These are phyloP conservation scores for Oxytropis ochrocephala DNA, from an alignment of 306 rosid genomes.

Conservation along the genomic window DNA sequence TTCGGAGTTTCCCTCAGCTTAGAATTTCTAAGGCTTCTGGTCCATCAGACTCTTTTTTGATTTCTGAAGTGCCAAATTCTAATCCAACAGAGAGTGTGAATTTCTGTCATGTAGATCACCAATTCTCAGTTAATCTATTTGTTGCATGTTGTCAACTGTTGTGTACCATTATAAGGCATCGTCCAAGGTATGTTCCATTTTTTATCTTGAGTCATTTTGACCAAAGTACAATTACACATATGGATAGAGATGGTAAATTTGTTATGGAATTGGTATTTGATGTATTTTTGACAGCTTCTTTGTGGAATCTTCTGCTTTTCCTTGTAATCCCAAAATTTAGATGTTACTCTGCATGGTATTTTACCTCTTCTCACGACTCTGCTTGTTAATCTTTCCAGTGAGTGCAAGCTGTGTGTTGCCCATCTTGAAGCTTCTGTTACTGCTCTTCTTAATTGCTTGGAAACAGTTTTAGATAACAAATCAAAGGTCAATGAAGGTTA, in stretches of 20 bases:
- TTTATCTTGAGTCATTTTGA: conserved; percentile 14
- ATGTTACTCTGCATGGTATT: neutral
- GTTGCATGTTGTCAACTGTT: conserved; percentile 73
- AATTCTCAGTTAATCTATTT: conserved; percentile 57
- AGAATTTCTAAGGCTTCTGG: conserved; percentile 38
- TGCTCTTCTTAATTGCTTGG: conserved; percentile 76
- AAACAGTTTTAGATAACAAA: conserved; percentile 47
- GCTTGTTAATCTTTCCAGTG: conserved; percentile 41
- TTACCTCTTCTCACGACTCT: neutral
- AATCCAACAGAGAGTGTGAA: conserved; percentile 32
- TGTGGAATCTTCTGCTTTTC: conserved; percentile 5
- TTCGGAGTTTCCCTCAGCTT: conserved; percentile 54
- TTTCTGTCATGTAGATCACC: conserved; percentile 36
- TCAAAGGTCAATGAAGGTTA: conserved; percentile 28
- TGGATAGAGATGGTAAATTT: neutral
- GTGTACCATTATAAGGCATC: conserved; percentile 64
- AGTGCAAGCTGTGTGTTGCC: conserved; percentile 58
- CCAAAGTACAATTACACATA: neutral
- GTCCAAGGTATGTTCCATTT: conserved; percentile 51
- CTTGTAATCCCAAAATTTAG: neutral
- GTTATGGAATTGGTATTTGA: neutral
- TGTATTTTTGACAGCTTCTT: conserved; percentile 4
- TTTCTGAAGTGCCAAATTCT: conserved; percentile 31
- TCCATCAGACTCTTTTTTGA: conserved; percentile 26
- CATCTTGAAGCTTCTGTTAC: conserved; percentile 69